These are phyloP conservation scores for Suhomyces faveliae DNA, from an alignment of 805 yeast genomes.

Conservation along the genomic window DNA sequence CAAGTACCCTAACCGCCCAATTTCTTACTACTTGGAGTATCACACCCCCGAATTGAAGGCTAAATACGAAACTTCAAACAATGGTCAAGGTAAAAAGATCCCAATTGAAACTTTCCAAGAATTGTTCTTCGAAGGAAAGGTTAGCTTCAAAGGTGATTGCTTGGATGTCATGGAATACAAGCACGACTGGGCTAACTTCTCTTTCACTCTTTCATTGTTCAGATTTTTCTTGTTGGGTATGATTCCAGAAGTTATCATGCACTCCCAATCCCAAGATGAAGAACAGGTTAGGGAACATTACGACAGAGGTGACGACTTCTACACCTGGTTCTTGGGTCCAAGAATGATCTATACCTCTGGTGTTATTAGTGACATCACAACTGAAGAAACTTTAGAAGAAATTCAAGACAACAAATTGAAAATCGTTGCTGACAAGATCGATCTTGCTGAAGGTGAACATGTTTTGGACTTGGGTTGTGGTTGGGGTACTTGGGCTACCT, in stretches of 20 bases:
- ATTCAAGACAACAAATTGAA: constrained; percentile 89
- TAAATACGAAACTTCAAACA: constrained; percentile 34
- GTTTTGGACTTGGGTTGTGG: constrained; percentile 91
- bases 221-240: constrained; percentile 79
- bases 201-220: constrained; percentile 74
- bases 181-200: constrained; percentile 87
- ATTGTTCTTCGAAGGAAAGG: constrained; percentile 79
- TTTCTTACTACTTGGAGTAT: constrained; percentile 77
- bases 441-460: constrained; percentile 65
- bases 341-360: constrained; percentile 94
- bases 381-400: constrained; percentile 69
- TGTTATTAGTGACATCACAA: constrained; percentile 58
- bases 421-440: constrained; percentile 83
- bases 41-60: constrained; percentile 57
- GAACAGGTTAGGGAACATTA: constrained; percentile 95
- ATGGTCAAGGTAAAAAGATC: constrained; percentile 68
- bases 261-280: constrained; percentile 91
- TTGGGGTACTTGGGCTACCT: constrained; percentile 92
- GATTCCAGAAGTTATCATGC: constrained; percentile 92
- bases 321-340: constrained; percentile 91
- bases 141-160: constrained; percentile 83
- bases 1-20: constrained; percentile 70
- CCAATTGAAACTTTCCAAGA: constrained; percentile 94
- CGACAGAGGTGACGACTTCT: constrained; percentile 95
- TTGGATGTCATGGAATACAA: constrained; percentile 81